phyloP scores from a whole-genome alignment of 1,139 yeast genomes.

The Kodamaea sp. region DNA sequence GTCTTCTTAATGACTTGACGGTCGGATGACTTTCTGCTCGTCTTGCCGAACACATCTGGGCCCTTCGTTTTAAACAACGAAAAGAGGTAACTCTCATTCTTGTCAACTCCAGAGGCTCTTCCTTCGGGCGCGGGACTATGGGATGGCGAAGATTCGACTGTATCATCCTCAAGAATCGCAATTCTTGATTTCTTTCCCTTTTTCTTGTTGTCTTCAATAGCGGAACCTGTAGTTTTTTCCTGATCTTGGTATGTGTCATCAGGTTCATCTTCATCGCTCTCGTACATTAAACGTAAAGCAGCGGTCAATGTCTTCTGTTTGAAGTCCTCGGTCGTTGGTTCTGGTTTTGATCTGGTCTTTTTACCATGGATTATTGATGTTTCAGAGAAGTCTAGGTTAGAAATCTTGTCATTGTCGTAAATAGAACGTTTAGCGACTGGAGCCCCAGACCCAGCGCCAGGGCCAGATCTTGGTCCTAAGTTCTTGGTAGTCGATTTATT shows the following conservation, averaged over 20 bases:
- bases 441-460: background rate
- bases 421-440: conserved; percentile 18
- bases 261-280: conserved; percentile 75
- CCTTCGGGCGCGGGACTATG: background rate
- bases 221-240: conserved; percentile 46
- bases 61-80: conserved; percentile 55
- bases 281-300: conserved; percentile 66
- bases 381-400: conserved; percentile 22
- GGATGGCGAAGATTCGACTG: conserved; percentile 10
- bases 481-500: background rate
- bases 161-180: conserved; percentile 19
- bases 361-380: conserved; percentile 24
- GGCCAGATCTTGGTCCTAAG: conserved; percentile 1
- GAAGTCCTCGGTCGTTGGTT: conserved; percentile 31
- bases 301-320: conserved; percentile 60
- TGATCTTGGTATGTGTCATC: conserved; percentile 86
- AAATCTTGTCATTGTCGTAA: conserved; percentile 33
- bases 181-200: conserved; percentile 10
- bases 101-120: conserved; percentile 13
- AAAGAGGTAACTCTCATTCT: conserved; percentile 58
- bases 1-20: conserved; percentile 54
- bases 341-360: conserved; percentile 16
- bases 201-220: conserved; percentile 18
- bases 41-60: conserved; percentile 45
- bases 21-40: conserved; percentile 49